phyloP scores from a whole-genome alignment of 1,284 basidiomycete species.

The Rhodotorula sp. region DNA sequence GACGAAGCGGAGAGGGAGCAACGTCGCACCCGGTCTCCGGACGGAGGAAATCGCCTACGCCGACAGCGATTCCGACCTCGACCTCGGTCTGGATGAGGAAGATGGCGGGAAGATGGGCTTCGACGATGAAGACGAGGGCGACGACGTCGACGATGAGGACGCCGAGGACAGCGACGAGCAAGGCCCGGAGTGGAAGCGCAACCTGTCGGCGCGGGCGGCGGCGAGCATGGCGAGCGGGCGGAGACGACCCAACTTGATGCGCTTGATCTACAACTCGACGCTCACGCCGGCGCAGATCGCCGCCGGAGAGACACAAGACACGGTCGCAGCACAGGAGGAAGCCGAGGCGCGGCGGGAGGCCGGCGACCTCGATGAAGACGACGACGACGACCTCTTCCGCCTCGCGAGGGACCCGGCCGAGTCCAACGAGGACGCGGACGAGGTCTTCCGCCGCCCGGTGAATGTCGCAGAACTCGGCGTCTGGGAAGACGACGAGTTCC shows the following conservation, averaged over 20 bases:
- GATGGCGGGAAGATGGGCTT: conserved; percentile 40
- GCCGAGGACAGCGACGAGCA: conserved; percentile 48
- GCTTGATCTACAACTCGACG: conserved; percentile 73
- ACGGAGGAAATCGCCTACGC: conserved; percentile 37
- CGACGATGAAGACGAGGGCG: conserved; percentile 43
- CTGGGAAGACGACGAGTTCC: conserved; percentile 79
- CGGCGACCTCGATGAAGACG: conserved; percentile 44
- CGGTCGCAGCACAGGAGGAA: conserved; percentile 46
- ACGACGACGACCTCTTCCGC: conserved; percentile 45
- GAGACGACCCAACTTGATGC: conserved; percentile 71
- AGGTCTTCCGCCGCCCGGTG: conserved; percentile 38
- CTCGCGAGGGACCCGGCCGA: conserved; percentile 43
- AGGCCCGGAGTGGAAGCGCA: conserved; percentile 73
- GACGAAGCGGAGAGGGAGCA: conserved; percentile 15
- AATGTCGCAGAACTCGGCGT: conserved; percentile 57
- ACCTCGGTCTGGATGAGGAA: conserved; percentile 40
- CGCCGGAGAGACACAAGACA: conserved; percentile 49
- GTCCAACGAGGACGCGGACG: conserved; percentile 61
- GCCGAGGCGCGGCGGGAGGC: conserved; percentile 39
- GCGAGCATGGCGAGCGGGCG: conserved; percentile 55
- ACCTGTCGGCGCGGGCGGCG: conserved; percentile 64
- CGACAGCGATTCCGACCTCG: conserved; percentile 41
- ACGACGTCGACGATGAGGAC: conserved; percentile 35
- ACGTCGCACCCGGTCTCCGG: conserved; percentile 1
- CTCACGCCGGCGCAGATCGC: conserved; percentile 71